These are phyloP conservation scores for Fonsecaea multimorphosa DNA, from an alignment of 2,329 filamentous ascomycete genomes.

Conservation along the genomic window DNA sequence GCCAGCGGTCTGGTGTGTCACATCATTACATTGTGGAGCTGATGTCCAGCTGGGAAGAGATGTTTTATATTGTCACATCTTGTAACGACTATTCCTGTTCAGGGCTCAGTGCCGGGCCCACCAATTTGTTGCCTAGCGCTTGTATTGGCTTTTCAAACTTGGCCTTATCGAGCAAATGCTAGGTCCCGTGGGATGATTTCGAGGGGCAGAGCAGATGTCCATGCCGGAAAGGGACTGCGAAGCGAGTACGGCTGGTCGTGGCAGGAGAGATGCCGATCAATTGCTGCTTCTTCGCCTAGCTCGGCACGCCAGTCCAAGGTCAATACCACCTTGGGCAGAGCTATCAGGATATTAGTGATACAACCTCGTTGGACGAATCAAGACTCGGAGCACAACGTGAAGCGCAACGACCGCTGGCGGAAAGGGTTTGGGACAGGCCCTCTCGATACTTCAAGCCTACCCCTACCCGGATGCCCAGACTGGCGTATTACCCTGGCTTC, in stretches of 20 bases:
- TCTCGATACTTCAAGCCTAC: background rate
- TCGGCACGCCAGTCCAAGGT: background rate
- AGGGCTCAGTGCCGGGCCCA: too few species aligned
- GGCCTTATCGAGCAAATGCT: constrained; percentile 4
- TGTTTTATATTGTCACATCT: background rate
- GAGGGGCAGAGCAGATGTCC: background rate
- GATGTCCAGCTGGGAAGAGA: background rate
- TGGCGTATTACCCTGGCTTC: background rate
- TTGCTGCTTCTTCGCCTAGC: background rate
- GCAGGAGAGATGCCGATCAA: constrained; percentile 13
- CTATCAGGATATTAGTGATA: constrained; percentile 13
- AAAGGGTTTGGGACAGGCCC: background rate
- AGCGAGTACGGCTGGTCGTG: constrained; percentile 6
- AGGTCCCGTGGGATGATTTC: background rate
- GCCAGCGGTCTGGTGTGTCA: background rate
- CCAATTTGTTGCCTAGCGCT: background rate
- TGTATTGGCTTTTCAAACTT: background rate
- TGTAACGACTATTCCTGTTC: too few species aligned
- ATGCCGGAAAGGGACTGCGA: background rate
- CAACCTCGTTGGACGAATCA: constrained; percentile 13
- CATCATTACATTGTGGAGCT: background rate
- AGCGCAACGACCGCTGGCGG: background rate
- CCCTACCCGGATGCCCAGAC: background rate
- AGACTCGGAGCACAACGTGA: background rate
- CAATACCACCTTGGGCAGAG: constrained; percentile 22